Evolutionary conservation across 345 rosid species (phyloP).

Genomic region (Crucihimalaya himalaica): DNA sequence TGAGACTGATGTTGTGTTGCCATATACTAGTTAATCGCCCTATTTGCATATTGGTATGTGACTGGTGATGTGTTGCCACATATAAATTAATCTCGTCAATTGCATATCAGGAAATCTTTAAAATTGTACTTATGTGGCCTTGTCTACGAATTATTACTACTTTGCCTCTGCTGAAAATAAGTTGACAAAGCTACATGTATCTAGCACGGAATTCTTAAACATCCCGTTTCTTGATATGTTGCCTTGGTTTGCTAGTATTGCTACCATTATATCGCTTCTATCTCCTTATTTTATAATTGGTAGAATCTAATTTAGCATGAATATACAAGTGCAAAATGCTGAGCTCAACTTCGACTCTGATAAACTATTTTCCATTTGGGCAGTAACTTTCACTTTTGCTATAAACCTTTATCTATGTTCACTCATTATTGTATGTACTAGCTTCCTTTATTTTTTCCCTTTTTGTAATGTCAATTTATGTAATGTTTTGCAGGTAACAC

Average conservation of each 20-base stretch:
- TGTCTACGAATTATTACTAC: neutral
- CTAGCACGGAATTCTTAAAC: neutral
- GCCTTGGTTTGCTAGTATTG: neutral
- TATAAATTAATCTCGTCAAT: neutral
- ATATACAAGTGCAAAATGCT: neutral
- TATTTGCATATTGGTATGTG: neutral
- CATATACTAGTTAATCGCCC: neutral
- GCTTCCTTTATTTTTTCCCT: neutral
- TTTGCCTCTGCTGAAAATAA: neutral
- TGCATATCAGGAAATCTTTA: neutral
- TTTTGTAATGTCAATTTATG: neutral
- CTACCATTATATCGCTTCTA: neutral
- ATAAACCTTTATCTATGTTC: neutral
- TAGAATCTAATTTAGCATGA: neutral
- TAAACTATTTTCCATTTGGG: neutral
- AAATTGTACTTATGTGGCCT: neutral
- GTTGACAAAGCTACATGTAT: neutral
- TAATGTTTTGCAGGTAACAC: conserved; percentile 66
- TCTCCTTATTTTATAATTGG: neutral
- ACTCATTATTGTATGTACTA: conserved; percentile 1
- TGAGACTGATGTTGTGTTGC: neutral
- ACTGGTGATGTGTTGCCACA: neutral
- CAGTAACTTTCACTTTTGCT: neutral
- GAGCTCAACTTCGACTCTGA: neutral
- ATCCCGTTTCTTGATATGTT: neutral